phyloP scores from a whole-genome alignment of 2,329 filamentous ascomycete species.

The Didymella segeticola region DNA sequence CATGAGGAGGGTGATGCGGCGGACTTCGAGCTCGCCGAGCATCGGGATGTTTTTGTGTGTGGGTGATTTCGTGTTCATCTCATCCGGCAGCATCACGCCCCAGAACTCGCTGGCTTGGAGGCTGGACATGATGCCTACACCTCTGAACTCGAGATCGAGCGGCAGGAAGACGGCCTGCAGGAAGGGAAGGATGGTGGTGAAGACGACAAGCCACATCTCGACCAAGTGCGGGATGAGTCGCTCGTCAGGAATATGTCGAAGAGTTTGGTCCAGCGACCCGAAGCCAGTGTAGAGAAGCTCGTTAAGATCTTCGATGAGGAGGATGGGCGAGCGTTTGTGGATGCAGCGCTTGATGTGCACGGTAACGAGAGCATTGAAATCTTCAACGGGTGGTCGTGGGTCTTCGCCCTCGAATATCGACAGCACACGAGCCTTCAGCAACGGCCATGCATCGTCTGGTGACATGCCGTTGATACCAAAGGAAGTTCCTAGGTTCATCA shows the following conservation, averaged over 20 bases:
- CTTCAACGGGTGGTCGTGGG: constrained; percentile 78
- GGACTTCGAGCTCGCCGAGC: constrained; percentile 74
- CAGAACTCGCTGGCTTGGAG: constrained; percentile 90
- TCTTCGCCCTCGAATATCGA: constrained; percentile 84
- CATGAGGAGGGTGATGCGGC: constrained; percentile 84
- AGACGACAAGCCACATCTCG: constrained; percentile 92
- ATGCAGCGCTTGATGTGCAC: constrained; percentile 81
- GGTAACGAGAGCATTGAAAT: constrained; percentile 80
- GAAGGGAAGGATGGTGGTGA: constrained; percentile 88
- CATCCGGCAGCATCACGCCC: constrained; percentile 67
- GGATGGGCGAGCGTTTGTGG: constrained; percentile 72
- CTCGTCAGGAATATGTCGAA: constrained; percentile 81
- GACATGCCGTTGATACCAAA: constrained; percentile 58
- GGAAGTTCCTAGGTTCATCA: constrained; percentile 53
- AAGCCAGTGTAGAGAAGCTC: constrained; percentile 85
- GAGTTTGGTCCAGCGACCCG: constrained; percentile 80
- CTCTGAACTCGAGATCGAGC: constrained; percentile 90
- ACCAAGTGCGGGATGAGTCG: constrained; percentile 88
- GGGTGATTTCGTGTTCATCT: constrained; percentile 56
- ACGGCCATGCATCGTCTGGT: constrained; percentile 81
- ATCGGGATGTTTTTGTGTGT: constrained; percentile 53
- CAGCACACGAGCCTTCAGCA: constrained; percentile 76
- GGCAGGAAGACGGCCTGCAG: constrained; percentile 95
- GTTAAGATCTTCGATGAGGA: constrained; percentile 77
- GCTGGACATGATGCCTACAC: constrained; percentile 78